Conservation (phyloP, 768 basidiomycete genomes). For the Asterophora parasitica region DNA sequence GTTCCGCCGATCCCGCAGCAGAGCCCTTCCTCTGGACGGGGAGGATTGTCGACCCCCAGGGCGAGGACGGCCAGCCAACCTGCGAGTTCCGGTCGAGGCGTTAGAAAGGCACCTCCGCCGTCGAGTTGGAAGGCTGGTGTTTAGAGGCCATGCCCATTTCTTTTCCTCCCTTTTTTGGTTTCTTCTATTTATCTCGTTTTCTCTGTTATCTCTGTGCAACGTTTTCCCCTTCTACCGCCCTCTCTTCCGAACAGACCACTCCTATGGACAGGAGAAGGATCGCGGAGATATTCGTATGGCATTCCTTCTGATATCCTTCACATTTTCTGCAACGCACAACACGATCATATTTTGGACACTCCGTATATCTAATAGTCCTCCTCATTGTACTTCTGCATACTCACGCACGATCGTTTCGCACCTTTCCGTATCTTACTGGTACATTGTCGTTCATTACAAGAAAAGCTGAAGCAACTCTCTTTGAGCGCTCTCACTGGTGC, state of each 20-base stretch:
- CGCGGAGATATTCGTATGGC: conserved; percentile 15
- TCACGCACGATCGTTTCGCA: conserved; percentile 17
- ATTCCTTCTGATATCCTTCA: not conserved
- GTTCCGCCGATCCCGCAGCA: conserved; percentile 34
- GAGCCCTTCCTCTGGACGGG: conserved; percentile 12
- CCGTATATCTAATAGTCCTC: conserved; percentile 18
- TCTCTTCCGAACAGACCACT: conserved; percentile 2
- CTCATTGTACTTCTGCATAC: conserved; percentile 23
- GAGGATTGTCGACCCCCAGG: conserved; percentile 21
- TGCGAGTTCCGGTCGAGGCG: conserved; percentile 25
- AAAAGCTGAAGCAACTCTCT: too few species aligned
- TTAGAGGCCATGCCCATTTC: conserved; percentile 13
- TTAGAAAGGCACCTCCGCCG: conserved; percentile 43
- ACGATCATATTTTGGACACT: conserved; percentile 12
- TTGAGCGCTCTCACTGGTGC: too few species aligned
- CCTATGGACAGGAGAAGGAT: not conserved
- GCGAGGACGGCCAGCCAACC: conserved; percentile 44
- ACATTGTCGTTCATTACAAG: not conserved
- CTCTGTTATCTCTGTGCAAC: conserved; percentile 4
- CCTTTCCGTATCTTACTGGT: conserved; percentile 4
- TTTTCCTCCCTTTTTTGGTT: conserved; percentile 8
- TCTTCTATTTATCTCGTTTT: conserved; percentile 9
- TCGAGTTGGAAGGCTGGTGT: conserved; percentile 56
- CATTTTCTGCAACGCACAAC: conserved; percentile 9
- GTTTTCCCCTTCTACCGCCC: conserved; percentile 8